Evolutionary conservation across 1,139 yeast species (phyloP), one percentile per base, ranked within the genome.

Genomic region (Lodderomyces beijingensis): DNA sequence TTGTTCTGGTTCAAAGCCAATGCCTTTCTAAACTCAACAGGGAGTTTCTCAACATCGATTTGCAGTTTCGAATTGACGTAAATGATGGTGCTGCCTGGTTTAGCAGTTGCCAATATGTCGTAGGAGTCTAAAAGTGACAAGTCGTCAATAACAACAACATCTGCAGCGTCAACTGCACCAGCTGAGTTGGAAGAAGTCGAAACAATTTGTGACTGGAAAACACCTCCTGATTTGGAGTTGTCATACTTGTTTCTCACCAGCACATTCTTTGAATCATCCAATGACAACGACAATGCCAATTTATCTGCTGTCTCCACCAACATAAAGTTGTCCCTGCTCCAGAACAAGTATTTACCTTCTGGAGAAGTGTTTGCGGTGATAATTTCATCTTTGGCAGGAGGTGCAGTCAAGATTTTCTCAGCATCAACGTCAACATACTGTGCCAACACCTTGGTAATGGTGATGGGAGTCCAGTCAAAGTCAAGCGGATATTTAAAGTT

Each of bases 191-290:
- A 43, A 11, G 67, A 55, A 11, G 67, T 55, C 9, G 79, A 65
- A 14, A 70, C 64, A 37, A 88, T 57, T 52, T 84, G 89, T n/a
- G 89, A 72, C 55, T 83, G 87, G 55, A 81, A 78, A n/a, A 77
- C 55, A 42, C 96, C 96, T 25, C 91, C 93, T 29, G 72, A 72
- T 16, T 74, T 61, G 17, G 70, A 58, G 52, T 85, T 87, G 55
- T 89, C 95, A 48, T 65, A 87, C 47, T 74, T 75, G 35, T 80
- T 73, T 55, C 84, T 70, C 52, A 75, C 70, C 38, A 70, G 61
- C 41, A 85, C 70, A 20, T 60, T 53, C 40, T 74, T 66, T 35
- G 66, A 53, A 39, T 75, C 74, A 47, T 79, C 87, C 49, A 84
- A 67, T 3, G 94, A 79, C 43, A 86, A 68, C 14, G 88, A 68